These are phyloP conservation scores for Euphrasia arctica DNA, from an alignment of 305 asterid species.

Conservation along the genomic window DNA sequence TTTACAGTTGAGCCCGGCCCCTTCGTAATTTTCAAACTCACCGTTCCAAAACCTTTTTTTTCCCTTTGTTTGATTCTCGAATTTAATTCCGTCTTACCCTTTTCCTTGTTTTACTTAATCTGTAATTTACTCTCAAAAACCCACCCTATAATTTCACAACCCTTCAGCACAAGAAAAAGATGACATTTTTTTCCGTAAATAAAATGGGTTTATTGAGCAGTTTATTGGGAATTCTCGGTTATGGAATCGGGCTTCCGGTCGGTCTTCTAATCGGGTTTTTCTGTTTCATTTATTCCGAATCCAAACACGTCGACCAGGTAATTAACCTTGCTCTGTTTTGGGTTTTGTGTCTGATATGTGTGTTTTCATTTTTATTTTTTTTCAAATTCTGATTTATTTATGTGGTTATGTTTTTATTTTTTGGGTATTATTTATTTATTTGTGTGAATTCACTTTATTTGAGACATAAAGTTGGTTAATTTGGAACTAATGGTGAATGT, in stretches of 20 bases:
- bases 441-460: neutral
- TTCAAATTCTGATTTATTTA: neutral
- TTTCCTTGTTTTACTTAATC: slow-evolving; percentile 16
- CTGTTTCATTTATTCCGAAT: slow-evolving; percentile 55
- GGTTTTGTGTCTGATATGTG: neutral
- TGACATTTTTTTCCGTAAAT: slow-evolving; percentile 16
- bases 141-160: too few species aligned
- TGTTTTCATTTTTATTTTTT: neutral
- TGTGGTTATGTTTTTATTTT: neutral
- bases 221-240: slow-evolving; percentile 69
- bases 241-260: slow-evolving; percentile 55
- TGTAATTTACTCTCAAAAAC: neutral
- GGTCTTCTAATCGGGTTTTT: slow-evolving; percentile 74
- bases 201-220: slow-evolving; percentile 67
- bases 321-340: slow-evolving; percentile 25
- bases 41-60: neutral
- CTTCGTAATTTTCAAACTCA: slow-evolving; percentile 29
- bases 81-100: slow-evolving; percentile 1
- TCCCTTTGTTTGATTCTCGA: slow-evolving; percentile 18
- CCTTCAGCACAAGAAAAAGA: neutral
- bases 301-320: slow-evolving; percentile 47
- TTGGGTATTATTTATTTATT: neutral
- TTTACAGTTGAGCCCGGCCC: slow-evolving; percentile 11
- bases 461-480: too few species aligned
- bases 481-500: too few species aligned